phyloP scores from a whole-genome alignment of 495 filamentous ascomycete species.

The Penicillium cataractarum region DNA sequence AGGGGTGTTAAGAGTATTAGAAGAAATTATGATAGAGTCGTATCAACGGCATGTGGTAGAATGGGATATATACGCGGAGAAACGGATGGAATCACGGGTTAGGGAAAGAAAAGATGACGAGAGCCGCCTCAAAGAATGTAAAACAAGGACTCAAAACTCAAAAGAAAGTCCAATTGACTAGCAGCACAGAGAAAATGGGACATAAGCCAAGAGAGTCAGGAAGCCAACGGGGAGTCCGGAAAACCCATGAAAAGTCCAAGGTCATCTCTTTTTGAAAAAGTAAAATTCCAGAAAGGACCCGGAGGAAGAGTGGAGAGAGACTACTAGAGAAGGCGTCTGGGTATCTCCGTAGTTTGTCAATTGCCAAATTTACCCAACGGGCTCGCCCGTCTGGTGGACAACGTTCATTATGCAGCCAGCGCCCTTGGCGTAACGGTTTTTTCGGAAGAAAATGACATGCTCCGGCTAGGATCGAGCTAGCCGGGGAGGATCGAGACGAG shows the following conservation, averaged over 20 bases:
- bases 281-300: constrained; percentile 3
- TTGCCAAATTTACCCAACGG: constrained; percentile 33
- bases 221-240: not conserved
- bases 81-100: not conserved
- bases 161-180: not conserved
- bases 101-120: not conserved
- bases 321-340: too few relatives aligned
- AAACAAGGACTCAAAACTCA: not conserved
- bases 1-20: not conserved
- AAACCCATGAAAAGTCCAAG: not conserved
- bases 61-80: not conserved
- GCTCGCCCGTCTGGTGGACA: constrained; percentile 42
- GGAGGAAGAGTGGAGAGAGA: constrained; percentile 23
- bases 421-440: constrained; percentile 48
- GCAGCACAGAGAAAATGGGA: not conserved
- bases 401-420: constrained; percentile 18
- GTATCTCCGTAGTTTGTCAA: constrained; percentile 1
- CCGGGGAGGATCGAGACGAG: constrained; percentile 26
- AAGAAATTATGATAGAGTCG: not conserved
- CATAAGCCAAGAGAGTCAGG: not conserved
- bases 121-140: not conserved
- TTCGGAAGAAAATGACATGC: constrained; percentile 29
- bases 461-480: constrained; percentile 30
- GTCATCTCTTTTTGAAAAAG: too few relatives aligned
- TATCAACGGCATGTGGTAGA: not conserved